Evolutionary conservation across 1,284 basidiomycete species (phyloP).

Genomic region (Pholiota adiposa): DNA sequence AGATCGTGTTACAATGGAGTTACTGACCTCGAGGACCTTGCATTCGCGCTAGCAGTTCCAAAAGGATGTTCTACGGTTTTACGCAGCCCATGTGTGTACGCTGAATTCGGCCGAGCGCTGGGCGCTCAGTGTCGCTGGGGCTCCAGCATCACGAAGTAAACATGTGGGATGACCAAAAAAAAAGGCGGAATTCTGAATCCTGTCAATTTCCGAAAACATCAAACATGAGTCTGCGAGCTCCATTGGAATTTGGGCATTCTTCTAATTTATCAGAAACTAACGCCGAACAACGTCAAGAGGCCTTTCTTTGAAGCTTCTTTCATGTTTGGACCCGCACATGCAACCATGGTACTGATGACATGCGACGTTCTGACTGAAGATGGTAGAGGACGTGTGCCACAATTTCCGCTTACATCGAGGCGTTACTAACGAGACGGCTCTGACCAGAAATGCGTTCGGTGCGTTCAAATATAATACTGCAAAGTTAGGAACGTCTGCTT

Average conservation of each 20-base stretch:
- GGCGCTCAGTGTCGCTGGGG: neutral
- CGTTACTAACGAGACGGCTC: neutral
- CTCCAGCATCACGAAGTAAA: neutral
- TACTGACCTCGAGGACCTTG: neutral
- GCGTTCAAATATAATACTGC: neutral
- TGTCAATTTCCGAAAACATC: neutral
- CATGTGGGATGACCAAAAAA: neutral
- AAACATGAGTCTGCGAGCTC: neutral
- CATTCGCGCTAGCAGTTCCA: neutral
- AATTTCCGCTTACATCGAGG: neutral
- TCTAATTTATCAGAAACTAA: neutral
- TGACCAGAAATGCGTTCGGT: neutral
- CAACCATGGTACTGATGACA: neutral
- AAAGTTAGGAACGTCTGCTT: neutral
- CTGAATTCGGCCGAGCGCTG: neutral
- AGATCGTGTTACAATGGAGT: neutral
- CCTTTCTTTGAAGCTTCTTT: neutral
- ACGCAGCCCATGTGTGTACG: neutral
- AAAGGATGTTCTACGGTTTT: neutral
- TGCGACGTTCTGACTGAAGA: neutral
- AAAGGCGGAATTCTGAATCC: neutral
- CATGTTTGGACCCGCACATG: neutral
- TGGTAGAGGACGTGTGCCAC: neutral
- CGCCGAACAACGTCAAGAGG: neutral
- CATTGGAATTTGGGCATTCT: neutral